Conservation (phyloP, 163 green algal genomes). For the Chlamydomonas reinhardtii region DNA sequence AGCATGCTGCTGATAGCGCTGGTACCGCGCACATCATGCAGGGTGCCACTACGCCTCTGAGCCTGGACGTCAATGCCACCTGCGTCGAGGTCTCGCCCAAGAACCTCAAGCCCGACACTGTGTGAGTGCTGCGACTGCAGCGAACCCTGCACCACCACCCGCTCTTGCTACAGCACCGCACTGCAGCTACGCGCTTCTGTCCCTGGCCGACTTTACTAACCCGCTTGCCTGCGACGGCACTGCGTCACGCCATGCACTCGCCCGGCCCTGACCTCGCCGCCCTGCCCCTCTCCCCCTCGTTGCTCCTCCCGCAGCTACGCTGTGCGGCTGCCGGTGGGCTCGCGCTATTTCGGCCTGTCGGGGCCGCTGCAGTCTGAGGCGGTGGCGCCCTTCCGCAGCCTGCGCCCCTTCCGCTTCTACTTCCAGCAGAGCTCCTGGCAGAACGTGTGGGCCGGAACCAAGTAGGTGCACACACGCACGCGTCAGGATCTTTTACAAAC, state of each 20-base stretch:
- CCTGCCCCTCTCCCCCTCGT: not conserved
- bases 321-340: conserved; percentile 36
- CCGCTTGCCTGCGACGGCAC: too few species aligned
- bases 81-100: conserved; percentile 47
- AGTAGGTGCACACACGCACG: not conserved
- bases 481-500: too few species aligned
- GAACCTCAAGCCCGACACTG: conserved; percentile 1
- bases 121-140: not conserved
- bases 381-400: not conserved
- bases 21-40: not conserved
- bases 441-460: not conserved
- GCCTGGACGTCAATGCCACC: conserved; percentile 40
- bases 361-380: conserved; percentile 33
- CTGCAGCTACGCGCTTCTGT: too few species aligned
- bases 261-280: not conserved
- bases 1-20: not conserved
- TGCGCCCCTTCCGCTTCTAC: conserved; percentile 49
- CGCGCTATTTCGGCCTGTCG: conserved; percentile 46
- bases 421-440: not conserved
- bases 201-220: too few species aligned
- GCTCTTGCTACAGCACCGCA: too few species aligned
- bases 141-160: too few species aligned
- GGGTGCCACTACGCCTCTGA: not conserved
- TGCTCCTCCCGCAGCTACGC: not conserved
- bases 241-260: too few species aligned